Evolutionary conservation across 2,329 filamentous ascomycete genomes (phyloP), one percentile per base, ranked within the genome.

Genomic region (Colletotrichum spinosum): DNA sequence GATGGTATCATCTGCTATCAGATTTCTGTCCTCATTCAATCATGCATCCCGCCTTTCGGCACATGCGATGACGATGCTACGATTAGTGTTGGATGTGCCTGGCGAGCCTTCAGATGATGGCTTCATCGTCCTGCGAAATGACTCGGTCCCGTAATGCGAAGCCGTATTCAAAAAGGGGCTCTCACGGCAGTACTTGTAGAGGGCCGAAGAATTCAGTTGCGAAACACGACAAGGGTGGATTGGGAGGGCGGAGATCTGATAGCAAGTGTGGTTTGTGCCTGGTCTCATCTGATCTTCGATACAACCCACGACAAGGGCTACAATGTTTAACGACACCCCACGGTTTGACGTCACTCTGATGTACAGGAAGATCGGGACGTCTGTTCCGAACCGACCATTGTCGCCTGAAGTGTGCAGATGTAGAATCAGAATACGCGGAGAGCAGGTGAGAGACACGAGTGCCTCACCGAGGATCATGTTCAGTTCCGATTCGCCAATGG

Each of bases 221-320:
- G 55, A 58, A 51, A 44, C 6, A 51, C 25, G 25, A 25, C 25
- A 25, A 25, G 52, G 48, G 17, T 3, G 17, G 17, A 17, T 3
- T 17, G 17, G 17, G 17, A 17, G 34, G 33, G 8, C 12, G 17
- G 25, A 41, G 37, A 42, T 49, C 17, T 15, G 46, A 55, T 46
- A 12, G 37, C 33, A 33, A 25, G 25, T 45, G 15, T 44, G 55
- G 50, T 54, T 55, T 38, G 60, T 59, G 48, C 39, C 45, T 52
- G 57, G 61, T 61, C 61, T 65, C 61, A 61, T 65, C 61, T 55
- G 57, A 65, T 50, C 13, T 55, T 17, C 48, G 61, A 65, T 61
- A 61, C 61, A 17, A 17, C 34, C 38, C 39, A 15, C 51, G 39
- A 51, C 57, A 46, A 55, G 15, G 8, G 50, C 44, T 11, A 38